phyloP scores from a whole-genome alignment of 2,329 filamentous ascomycete genomes.

The Sporothrix protearum region DNA sequence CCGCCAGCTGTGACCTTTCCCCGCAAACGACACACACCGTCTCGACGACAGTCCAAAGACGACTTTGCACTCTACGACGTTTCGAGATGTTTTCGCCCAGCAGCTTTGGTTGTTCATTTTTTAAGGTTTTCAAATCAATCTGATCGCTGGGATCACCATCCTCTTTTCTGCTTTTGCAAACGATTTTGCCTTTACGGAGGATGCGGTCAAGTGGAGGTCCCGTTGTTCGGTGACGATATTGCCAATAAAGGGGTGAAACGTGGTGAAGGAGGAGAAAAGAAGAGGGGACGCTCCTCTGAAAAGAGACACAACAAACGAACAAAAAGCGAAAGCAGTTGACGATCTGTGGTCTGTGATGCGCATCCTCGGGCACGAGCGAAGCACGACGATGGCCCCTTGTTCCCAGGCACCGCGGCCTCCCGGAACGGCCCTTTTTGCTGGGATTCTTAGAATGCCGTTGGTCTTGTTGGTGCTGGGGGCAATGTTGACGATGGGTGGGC shows the following conservation, averaged over 20 bases:
- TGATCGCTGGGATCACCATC: background rate
- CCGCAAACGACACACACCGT: constrained; percentile 1
- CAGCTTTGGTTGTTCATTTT: background rate
- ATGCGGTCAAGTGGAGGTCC: background rate
- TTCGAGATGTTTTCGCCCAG: background rate
- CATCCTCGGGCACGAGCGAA: background rate
- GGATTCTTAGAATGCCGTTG: background rate
- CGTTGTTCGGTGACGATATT: background rate
- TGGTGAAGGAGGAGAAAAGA: background rate
- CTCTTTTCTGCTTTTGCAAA: background rate
- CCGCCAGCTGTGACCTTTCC: constrained; percentile 1
- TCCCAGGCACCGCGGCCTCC: constrained; percentile 2
- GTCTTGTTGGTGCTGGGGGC: background rate
- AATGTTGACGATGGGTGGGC: background rate
- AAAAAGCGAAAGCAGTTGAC: background rate
- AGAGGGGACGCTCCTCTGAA: background rate
- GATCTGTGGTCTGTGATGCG: background rate
- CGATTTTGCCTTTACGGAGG: background rate
- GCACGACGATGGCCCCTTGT: background rate
- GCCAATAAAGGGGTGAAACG: background rate
- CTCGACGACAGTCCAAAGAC: background rate
- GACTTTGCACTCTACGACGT: background rate
- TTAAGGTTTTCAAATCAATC: background rate
- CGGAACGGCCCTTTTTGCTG: background rate
- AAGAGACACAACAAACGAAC: background rate